Evolutionary conservation across 805 yeast genomes (phyloP).

Genomic region (Starmerella sp.): DNA sequence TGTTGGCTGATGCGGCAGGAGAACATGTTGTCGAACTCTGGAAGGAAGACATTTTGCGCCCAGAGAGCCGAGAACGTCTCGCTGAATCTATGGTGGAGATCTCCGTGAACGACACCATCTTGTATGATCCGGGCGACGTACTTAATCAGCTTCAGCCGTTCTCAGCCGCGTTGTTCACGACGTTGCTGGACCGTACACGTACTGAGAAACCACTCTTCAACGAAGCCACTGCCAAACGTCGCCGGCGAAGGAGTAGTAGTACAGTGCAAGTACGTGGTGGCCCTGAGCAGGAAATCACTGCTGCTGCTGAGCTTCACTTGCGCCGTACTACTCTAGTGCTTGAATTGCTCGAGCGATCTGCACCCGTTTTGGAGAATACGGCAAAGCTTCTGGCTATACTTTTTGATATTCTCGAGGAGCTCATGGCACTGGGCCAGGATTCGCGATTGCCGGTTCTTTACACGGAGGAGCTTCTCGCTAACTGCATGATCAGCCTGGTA

Average conservation of each 20-base stretch:
- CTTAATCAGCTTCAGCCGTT: slow-evolving; percentile 45
- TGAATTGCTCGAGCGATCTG: slow-evolving; percentile 56
- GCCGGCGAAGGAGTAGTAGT: slow-evolving; percentile 66
- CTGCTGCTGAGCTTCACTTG: slow-evolving; percentile 66
- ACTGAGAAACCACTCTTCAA: slow-evolving; percentile 13
- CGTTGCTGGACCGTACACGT: slow-evolving; percentile 35
- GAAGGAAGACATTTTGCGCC: slow-evolving; percentile 36
- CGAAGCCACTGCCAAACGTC: slow-evolving; percentile 34
- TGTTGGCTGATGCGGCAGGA: slow-evolving; percentile 36
- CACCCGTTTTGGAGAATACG: slow-evolving; percentile 6
- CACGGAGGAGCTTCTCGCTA: slow-evolving; percentile 81
- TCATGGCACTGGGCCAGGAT: slow-evolving; percentile 62
- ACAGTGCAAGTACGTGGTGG: slow-evolving; percentile 48
- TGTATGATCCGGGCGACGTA: slow-evolving; percentile 37
- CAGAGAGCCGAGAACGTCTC: slow-evolving; percentile 46
- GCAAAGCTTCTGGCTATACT: slow-evolving; percentile 27
- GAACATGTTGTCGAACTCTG: slow-evolving; percentile 47
- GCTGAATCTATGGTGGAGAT: slow-evolving; percentile 52
- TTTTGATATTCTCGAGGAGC: slow-evolving; percentile 33
- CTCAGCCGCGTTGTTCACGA: slow-evolving; percentile 45
- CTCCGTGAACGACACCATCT: slow-evolving; percentile 32
- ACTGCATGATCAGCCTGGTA: slow-evolving; percentile 67
- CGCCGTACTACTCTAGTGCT: slow-evolving; percentile 65
- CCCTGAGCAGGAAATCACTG: slow-evolving; percentile 40
- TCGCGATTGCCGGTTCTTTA: slow-evolving; percentile 85